Evolutionary conservation across 352 stramenopile genomes (phyloP), one percentile per base, ranked within the genome.

Genomic region (Pythium diclinum): DNA sequence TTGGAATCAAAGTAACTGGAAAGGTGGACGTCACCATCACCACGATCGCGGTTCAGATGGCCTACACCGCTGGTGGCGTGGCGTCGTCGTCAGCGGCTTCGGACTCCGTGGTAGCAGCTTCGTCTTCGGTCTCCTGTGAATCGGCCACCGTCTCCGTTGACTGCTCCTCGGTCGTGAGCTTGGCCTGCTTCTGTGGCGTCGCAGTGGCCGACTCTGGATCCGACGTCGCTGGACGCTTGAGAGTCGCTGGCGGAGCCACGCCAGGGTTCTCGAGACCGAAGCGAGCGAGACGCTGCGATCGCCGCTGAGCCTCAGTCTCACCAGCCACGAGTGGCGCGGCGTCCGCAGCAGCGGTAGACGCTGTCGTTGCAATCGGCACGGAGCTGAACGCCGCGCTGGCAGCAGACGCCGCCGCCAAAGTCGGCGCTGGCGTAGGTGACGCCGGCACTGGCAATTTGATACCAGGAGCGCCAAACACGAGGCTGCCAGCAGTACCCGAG

Each of bases 401-500:
- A 13, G 56, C 25, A 6, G 63, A 47, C 9, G 36, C 33, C 11
- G 30, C 32, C 23, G 58, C 44, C 9, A 53, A 13, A 17, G 48
- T 36, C 14, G 62, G n/a, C 1, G 25, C 55, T 11, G 78, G 74
- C 19, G 79, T 84, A 10, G 80, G 59, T 10, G 83, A 74, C 1
- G 85, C 77, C 3, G 85, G 85, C 9, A 93, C 69, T 32, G 85
- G 85, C 4, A 93, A 62, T 3, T 79, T 86, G 59, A 93, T 91
- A 1, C 78, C 82, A 13, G 82, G 76, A 57, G 90, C 91, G 54
- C 85, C 85, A 66, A 93, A 93, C 28, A 91, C 79, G 5, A 93
- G 74, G 3, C 77, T 76, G 28, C 78, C 79, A 0, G 85, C 66
- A 32, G 74, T 71, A 10, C 81, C 78, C 3, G 78, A 79, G 40